Conservation (phyloP, 225 moss, liverwort and hornwort genomes). For the Pseudoscleropodium purum region DNA sequence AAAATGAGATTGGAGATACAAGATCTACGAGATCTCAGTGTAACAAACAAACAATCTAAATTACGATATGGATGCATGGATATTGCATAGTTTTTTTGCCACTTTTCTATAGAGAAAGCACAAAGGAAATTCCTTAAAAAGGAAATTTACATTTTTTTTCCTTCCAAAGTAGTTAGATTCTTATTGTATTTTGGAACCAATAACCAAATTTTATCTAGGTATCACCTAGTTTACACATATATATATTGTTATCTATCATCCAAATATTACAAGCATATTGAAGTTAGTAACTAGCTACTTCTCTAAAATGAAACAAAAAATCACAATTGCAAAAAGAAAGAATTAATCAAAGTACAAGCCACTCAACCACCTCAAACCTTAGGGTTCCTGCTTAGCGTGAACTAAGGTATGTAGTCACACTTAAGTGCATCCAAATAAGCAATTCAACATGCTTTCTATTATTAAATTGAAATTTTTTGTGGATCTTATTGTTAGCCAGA, state of each 20-base stretch:
- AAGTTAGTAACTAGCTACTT: neutral
- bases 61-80: no score
- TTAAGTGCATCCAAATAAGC: neutral
- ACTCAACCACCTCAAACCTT: neutral
- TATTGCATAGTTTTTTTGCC: neutral
- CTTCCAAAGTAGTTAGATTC: neutral
- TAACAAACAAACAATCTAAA: no score
- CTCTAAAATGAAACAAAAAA: neutral
- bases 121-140: neutral
- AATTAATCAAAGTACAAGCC: neutral
- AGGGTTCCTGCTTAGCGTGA: neutral
- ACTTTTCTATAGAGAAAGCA: neutral
- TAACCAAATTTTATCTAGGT: fast-evolving
- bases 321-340: neutral
- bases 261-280: neutral
- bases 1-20: no score
- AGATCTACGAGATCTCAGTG: no score
- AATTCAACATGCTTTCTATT: neutral
- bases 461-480: neutral
- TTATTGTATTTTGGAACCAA: neutral
- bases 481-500: neutral
- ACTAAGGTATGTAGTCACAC: neutral
- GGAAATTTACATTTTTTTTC: neutral
- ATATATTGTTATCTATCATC: neutral
- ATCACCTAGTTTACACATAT: neutral